These are phyloP conservation scores for Linderniella brevidens DNA, from an alignment of 257 asterid genomes.

Conservation along the genomic window DNA sequence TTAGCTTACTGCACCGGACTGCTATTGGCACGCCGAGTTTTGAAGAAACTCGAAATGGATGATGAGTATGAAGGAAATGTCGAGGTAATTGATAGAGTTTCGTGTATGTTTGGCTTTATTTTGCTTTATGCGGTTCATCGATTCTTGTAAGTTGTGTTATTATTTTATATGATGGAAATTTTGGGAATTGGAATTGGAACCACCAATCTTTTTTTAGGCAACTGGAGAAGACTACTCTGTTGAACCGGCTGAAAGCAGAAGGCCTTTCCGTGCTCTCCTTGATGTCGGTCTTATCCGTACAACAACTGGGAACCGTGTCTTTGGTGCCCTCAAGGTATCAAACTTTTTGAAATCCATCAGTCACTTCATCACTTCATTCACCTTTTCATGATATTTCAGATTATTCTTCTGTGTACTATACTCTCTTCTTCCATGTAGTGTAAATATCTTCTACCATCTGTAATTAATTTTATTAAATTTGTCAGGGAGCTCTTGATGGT, in stretches of 20 bases:
- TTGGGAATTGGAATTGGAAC: background rate
- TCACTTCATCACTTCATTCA: too few relatives aligned
- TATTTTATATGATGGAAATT: background rate
- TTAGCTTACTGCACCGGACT: slow-evolving; percentile 87
- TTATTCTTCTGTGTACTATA: too few relatives aligned
- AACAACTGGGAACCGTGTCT: slow-evolving; percentile 80
- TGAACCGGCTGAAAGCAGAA: slow-evolving; percentile 70
- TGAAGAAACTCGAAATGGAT: slow-evolving; percentile 64
- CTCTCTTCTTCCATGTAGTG: too few relatives aligned
- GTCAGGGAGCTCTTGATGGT: slow-evolving; percentile 76
- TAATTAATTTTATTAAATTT: too few relatives aligned
- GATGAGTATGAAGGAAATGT: slow-evolving; percentile 64
- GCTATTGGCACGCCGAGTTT: slow-evolving; percentile 65
- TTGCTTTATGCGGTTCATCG: background rate
- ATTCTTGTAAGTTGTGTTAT: too few relatives aligned
- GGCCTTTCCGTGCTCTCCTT: slow-evolving; percentile 92
- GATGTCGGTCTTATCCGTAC: slow-evolving; percentile 86
- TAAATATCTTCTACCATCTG: too few relatives aligned
- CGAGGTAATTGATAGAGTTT: slow-evolving; percentile 37
- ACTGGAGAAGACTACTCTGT: slow-evolving; percentile 85
- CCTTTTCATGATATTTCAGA: too few relatives aligned
- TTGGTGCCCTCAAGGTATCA: slow-evolving; percentile 78
- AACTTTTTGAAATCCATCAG: background rate
- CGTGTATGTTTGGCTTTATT: background rate
- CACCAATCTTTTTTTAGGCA: slow-evolving; percentile 27